Conservation (phyloP, 2,329 filamentous ascomycete species). For the Aureobasidium melanogenum region DNA sequence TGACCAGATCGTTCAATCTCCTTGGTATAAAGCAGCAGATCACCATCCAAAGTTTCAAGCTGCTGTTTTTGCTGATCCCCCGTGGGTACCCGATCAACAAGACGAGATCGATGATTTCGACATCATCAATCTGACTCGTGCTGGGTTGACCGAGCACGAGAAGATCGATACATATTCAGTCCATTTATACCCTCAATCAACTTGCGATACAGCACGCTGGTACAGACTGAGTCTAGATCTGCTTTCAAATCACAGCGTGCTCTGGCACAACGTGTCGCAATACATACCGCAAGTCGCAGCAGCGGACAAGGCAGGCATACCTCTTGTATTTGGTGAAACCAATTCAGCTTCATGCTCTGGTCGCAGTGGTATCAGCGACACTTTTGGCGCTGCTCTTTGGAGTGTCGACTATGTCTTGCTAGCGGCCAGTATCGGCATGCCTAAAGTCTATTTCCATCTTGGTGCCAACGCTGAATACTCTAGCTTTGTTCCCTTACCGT, state of each 20-base stretch:
- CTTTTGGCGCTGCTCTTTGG: slow-evolving; percentile 21
- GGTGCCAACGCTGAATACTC: slow-evolving; percentile 19
- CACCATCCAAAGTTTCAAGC: slow-evolving; percentile 15
- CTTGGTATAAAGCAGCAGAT: slow-evolving; percentile 12
- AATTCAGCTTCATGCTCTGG: slow-evolving; percentile 24
- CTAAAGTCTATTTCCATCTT: slow-evolving; percentile 19
- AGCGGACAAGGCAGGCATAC: slow-evolving; percentile 10
- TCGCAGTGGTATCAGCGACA: slow-evolving; percentile 19
- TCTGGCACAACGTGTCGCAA: slow-evolving; percentile 16
- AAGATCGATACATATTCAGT: neutral
- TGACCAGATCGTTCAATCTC: slow-evolving; percentile 10
- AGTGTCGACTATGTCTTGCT: slow-evolving; percentile 20
- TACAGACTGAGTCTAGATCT: slow-evolving; percentile 14
- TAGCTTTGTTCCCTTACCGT: neutral
- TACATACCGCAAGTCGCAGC: slow-evolving; percentile 14
- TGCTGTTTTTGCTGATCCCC: slow-evolving; percentile 11
- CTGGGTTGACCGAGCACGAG: slow-evolving; percentile 11
- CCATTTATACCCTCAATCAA: neutral
- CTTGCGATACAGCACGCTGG: slow-evolving; percentile 11
- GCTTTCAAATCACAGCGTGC: slow-evolving; percentile 15
- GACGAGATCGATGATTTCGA: slow-evolving; percentile 13
- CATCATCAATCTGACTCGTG: slow-evolving; percentile 14
- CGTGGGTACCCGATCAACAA: neutral
- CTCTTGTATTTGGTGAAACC: slow-evolving; percentile 23
- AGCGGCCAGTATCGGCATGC: slow-evolving; percentile 18